Evolutionary conservation across 176 grass and related monocot genomes (phyloP).

Genomic region (Carex pumila): DNA sequence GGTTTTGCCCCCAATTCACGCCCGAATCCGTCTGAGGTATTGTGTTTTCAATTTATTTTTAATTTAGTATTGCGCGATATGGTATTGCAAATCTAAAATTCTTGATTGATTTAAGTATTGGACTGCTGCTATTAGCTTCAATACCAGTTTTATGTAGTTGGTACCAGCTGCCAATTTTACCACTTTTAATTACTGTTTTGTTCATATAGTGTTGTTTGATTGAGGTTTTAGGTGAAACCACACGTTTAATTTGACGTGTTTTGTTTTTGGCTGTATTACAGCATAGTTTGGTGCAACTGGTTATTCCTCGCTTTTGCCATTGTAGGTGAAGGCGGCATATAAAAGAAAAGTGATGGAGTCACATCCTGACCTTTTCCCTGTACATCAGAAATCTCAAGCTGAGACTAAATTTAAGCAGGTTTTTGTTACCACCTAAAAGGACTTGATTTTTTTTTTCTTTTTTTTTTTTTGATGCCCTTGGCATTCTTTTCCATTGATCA

Average conservation of each 20-base stretch:
- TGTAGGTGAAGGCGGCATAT: slow-evolving; percentile 78
- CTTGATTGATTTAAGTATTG: not conserved
- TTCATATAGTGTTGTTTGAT: not conserved
- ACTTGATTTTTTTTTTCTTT: not conserved
- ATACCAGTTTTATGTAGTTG: not conserved
- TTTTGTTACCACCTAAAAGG: not conserved
- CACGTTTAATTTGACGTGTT: not conserved
- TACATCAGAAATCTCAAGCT: slow-evolving; percentile 55
- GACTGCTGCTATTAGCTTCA: not conserved
- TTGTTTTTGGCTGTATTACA: not conserved
- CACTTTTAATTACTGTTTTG: not conserved
- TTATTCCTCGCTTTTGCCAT: not conserved
- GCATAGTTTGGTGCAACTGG: not conserved
- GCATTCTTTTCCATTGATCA: too few relatives aligned
- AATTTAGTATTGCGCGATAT: not conserved
- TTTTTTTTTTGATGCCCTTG: too few relatives aligned
- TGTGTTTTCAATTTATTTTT: not conserved
- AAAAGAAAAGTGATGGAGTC: slow-evolving; percentile 66
- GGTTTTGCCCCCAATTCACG: slow-evolving; percentile 48
- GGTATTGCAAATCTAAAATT: not conserved
- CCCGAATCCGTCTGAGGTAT: slow-evolving; percentile 51
- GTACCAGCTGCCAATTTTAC: not conserved
- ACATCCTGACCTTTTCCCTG: slow-evolving; percentile 59
- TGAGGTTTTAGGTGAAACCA: not conserved
- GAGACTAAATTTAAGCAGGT: slow-evolving; percentile 80